These are phyloP conservation scores for Sanghuangporus baumii DNA, from an alignment of 1,284 basidiomycete genomes.

Conservation along the genomic window DNA sequence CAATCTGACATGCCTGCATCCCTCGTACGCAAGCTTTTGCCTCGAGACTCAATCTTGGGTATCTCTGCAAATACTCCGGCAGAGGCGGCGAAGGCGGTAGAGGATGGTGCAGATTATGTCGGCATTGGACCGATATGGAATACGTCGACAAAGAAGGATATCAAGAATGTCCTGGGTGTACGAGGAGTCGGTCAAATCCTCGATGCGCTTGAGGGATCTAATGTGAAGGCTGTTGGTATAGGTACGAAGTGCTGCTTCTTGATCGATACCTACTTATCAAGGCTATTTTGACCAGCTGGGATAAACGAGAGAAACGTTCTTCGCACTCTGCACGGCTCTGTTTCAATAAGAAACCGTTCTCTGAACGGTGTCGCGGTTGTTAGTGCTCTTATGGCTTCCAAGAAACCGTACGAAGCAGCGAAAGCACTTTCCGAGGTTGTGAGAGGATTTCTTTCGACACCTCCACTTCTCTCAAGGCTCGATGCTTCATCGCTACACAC, in stretches of 20 bases:
- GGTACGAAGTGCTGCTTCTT: constrained; percentile 31
- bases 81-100: constrained; percentile 53
- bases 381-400: constrained; percentile 78
- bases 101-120: constrained; percentile 74
- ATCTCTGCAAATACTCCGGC: constrained; percentile 72
- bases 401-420: constrained; percentile 57
- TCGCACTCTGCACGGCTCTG: constrained; percentile 64
- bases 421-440: constrained; percentile 40
- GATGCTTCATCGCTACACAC: background rate
- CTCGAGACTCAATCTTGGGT: constrained; percentile 71
- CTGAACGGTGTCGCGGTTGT: constrained; percentile 88
- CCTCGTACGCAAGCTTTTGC: constrained; percentile 67
- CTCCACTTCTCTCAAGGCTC: constrained; percentile 21
- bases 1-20: constrained; percentile 83
- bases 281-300: constrained; percentile 48
- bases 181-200: constrained; percentile 65
- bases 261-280: too few relatives aligned
- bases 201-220: constrained; percentile 53
- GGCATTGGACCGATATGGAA: constrained; percentile 81
- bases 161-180: constrained; percentile 53
- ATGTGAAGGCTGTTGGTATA: constrained; percentile 74
- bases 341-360: constrained; percentile 48
- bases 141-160: constrained; percentile 70
- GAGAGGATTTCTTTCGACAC: constrained; percentile 33
- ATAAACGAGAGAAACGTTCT: constrained; percentile 75